Base-by-base conservation (phyloP, 192 early-diverging fungal genomes). In the Backusella macrospora region DNA sequence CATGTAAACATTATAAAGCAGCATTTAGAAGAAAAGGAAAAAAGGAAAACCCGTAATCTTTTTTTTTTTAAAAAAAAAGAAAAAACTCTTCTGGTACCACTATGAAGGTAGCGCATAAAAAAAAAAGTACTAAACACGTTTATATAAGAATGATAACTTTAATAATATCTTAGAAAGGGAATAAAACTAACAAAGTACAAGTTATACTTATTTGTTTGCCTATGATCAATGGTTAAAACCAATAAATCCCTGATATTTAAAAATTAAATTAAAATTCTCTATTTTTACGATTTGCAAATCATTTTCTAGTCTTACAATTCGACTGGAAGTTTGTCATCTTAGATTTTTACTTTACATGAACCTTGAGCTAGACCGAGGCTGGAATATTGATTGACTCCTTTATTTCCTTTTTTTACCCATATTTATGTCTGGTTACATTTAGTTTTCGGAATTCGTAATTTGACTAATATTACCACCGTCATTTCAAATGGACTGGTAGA, bases 361-460 rank as follows among this genome's bases (percentile, higher is more conserved):
- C 26, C 26, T 12, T 59, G 26, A 59, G 21, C 26, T 59, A 59
- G 18, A 23, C 52, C 18, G 21, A 59, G 26, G 26, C 52, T 23
- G 12, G 52, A 26, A 59, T 23, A 23, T 23, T 23, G 52, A 23
- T 55, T 59, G 52, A 23, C 26, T 59, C 52, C 12, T 59, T 21
- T 26, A 26, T 59, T 59, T 59, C 52, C 26, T 59, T 55, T 23
- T 59, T 9, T 59, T 59, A 59, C 52, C 52, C 10, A 26, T 5
- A 59, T 59, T 26, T 23, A 59, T 59, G 52, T 55, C 18, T 18
- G 52, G 52, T 59, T 59, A 59, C 52, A 59, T 59, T 26, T 49
- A 23, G 21, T 21, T 26, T 59, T 59, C 52, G 52, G 52, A 59
- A 59, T 59, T 59, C 52, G 21, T 59, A 59, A 59, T 59, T 59